phyloP scores from a whole-genome alignment of 768 basidiomycete genomes.

The Lactarius vividus region DNA sequence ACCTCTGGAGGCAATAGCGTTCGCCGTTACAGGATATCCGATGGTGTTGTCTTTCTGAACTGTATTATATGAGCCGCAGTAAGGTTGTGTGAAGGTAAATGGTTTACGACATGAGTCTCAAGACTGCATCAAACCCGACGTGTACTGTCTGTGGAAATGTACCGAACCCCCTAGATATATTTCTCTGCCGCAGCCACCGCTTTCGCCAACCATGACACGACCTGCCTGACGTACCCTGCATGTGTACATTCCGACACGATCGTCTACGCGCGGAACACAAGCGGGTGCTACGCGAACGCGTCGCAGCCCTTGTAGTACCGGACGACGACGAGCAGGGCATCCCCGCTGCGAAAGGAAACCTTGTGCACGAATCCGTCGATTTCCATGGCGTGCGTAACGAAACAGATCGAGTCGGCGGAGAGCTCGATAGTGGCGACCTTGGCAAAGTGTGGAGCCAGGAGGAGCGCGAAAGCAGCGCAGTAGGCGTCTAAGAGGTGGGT shows the following conservation, averaged over 20 bases:
- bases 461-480: constrained; percentile 47
- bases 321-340: no score
- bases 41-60: neutral
- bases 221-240: constrained; percentile 83
- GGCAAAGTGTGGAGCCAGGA: constrained; percentile 47
- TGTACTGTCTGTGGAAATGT: constrained; percentile 82
- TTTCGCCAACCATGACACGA: constrained; percentile 46
- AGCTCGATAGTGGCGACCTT: no score
- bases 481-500: constrained; percentile 75
- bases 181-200: constrained; percentile 22
- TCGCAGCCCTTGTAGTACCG: neutral
- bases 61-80: neutral
- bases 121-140: constrained; percentile 44
- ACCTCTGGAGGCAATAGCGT: constrained; percentile 37
- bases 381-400: constrained; percentile 30
- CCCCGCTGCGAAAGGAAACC: constrained; percentile 60
- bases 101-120: constrained; percentile 42
- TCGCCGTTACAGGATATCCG: constrained; percentile 40
- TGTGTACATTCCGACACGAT: constrained; percentile 84
- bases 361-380: constrained; percentile 44
- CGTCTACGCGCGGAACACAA: neutral
- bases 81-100: neutral
- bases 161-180: constrained; percentile 84
- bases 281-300: constrained; percentile 14
- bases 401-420: neutral